A percentile compares a stretch with the other conserved stretches of the same genome.
These are phyloP conservation scores for Venturia nashicola DNA, from an alignment of 2,329 filamentous ascomycete species.

Conservation along the genomic window DNA sequence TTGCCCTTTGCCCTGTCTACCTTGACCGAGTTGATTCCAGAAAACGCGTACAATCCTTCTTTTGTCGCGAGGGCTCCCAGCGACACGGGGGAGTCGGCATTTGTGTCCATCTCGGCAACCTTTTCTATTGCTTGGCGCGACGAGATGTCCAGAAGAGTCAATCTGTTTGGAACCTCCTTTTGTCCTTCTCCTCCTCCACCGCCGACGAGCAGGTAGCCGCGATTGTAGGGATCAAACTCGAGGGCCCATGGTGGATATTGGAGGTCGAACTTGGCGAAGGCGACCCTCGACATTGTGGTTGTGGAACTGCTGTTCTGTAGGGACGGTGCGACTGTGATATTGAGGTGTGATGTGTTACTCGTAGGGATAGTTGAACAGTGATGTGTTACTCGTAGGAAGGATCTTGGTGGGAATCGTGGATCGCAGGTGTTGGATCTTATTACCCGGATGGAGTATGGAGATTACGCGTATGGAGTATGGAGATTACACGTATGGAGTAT, in stretches of 20 bases:
- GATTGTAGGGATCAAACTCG: constrained; percentile 75
- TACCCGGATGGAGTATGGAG: too few relatives aligned
- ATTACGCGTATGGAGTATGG: too few relatives aligned
- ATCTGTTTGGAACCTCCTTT: constrained; percentile 30
- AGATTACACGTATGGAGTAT: too few relatives aligned
- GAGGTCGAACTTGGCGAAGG: constrained; percentile 51
- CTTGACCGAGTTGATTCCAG: constrained; percentile 74
- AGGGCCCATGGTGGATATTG: constrained; percentile 78
- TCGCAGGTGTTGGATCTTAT: not conserved
- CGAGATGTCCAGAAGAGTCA: constrained; percentile 60
- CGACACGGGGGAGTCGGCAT: constrained; percentile 83
- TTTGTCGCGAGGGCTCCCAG: constrained; percentile 55
- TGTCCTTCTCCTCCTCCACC: constrained; percentile 71
- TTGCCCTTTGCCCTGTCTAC: constrained; percentile 59
- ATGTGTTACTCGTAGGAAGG: too few relatives aligned
- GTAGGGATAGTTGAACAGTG: too few relatives aligned
- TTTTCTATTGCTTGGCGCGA: constrained; percentile 49
- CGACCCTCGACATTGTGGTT: constrained; percentile 14
- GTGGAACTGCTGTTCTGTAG: not conserved
- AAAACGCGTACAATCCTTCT: constrained; percentile 45
- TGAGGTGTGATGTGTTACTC: too few relatives aligned
- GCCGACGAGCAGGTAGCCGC: constrained; percentile 64
- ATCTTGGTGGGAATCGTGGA: not conserved
- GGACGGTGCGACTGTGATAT: too few relatives aligned
- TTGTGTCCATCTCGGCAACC: constrained; percentile 63